Percentiles rank a stretch among this genome's conserved stretches.
phyloP scores from a whole-genome alignment of 352 stramenopile genomes.

The Phytopythium kandeliae region DNA sequence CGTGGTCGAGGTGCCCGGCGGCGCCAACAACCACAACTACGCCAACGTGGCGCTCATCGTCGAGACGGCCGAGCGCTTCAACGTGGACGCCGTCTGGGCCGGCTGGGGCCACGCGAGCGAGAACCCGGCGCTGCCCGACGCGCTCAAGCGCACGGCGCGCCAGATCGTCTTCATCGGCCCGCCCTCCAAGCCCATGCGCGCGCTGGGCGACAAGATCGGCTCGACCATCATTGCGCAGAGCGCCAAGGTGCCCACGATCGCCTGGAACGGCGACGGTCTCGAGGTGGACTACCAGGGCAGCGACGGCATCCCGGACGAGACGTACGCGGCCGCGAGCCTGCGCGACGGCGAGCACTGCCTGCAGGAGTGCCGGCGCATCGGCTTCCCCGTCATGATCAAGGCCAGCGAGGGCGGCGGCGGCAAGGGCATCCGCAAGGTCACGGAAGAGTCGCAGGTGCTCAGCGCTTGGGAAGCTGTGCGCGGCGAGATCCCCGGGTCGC shows the following conservation, averaged over 20 bases:
- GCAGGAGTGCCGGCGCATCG: constrained; percentile 93
- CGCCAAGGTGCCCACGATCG: constrained; percentile 97
- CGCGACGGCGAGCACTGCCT: constrained; percentile 89
- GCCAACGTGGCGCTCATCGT: constrained; percentile 99
- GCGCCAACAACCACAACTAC: constrained; percentile 99
- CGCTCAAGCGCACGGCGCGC: constrained; percentile 84
- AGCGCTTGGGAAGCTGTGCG: constrained; percentile 96
- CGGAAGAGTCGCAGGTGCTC: constrained; percentile 87
- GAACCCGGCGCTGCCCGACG: constrained; percentile 96
- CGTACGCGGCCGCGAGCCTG: constrained; percentile 94
- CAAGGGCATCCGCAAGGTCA: constrained; percentile 98
- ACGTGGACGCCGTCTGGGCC: constrained; percentile 97
- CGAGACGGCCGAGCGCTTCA: constrained; percentile 95
- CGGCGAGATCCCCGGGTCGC: constrained; percentile 97
- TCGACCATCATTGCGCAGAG: constrained; percentile 99
- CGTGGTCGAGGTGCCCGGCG: constrained; percentile 99
- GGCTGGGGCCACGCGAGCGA: constrained; percentile 99
- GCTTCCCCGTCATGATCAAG: constrained; percentile 99
- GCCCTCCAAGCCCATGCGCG: constrained; percentile 96
- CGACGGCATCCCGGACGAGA: constrained; percentile 88
- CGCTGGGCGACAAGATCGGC: constrained; percentile 99
- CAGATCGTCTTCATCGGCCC: constrained; percentile 99
- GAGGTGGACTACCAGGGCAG: constrained; percentile 87
- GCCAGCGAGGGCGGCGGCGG: constrained; percentile 98
- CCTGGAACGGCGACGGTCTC: constrained; percentile 98